phyloP scores from a whole-genome alignment of 495 filamentous ascomycete species.

The Talaromyces nanjingensis region DNA sequence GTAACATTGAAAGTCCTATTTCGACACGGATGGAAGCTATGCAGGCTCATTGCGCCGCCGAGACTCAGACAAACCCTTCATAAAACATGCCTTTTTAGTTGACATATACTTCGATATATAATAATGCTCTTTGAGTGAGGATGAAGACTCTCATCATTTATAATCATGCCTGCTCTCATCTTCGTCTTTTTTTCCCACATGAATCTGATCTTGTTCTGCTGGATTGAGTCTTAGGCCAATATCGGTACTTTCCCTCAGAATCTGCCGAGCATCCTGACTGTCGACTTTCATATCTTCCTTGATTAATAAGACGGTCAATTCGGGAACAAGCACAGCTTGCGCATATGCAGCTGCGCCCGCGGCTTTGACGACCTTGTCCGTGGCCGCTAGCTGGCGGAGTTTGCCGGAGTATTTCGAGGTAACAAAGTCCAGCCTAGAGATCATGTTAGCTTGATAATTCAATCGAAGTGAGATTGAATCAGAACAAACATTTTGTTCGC shows the following conservation, averaged over 20 bases:
- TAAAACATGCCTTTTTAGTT: background rate
- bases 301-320: constrained; percentile 69
- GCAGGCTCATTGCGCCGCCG: background rate
- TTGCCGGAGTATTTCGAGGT: constrained; percentile 52
- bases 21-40: background rate
- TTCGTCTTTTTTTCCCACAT: constrained; percentile 37
- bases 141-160: background rate
- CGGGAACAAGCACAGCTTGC: constrained; percentile 80
- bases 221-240: constrained; percentile 73
- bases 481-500: constrained; percentile 49
- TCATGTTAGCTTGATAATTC: constrained; percentile 3
- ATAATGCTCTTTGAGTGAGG: background rate
- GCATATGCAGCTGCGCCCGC: constrained; percentile 70
- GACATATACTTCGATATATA: background rate
- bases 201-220: constrained; percentile 52
- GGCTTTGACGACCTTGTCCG: constrained; percentile 61
- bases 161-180: background rate
- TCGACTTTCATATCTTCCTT: constrained; percentile 77
- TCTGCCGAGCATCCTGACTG: constrained; percentile 55
- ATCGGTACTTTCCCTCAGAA: constrained; percentile 68
- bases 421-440: constrained; percentile 52
- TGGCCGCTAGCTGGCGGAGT: constrained; percentile 55
- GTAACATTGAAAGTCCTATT: background rate
- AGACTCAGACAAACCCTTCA: background rate
- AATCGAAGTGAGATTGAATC: background rate